Evolutionary conservation across 108 stramenopile species (phyloP).

Genomic region (Cyclotella baltica): DNA sequence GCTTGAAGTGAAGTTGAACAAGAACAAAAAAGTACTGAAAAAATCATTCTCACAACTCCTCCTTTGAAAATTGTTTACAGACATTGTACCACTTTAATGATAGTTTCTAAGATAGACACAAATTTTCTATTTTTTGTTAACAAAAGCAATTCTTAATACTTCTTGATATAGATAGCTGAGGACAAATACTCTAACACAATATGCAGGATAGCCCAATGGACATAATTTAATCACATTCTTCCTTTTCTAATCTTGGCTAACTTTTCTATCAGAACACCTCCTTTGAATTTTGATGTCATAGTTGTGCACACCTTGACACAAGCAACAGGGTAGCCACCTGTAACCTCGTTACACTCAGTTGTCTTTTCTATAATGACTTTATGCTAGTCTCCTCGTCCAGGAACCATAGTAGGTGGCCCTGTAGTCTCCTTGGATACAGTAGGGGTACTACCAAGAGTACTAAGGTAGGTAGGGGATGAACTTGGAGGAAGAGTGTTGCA

Average conservation of each 20-base stretch:
- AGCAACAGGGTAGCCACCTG: conserved; percentile 4
- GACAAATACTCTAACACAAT: too few species aligned
- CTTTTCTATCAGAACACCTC: background rate
- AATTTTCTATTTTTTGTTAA: too few species aligned
- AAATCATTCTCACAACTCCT: too few species aligned
- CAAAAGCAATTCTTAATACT: too few species aligned
- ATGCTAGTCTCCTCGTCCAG: background rate
- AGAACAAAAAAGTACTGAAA: too few species aligned
- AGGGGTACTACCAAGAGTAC: too few species aligned
- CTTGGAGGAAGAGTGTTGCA: conserved; percentile 7
- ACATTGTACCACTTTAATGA: too few species aligned
- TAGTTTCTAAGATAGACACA: too few species aligned
- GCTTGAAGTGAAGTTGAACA: too few species aligned
- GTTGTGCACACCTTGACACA: background rate
- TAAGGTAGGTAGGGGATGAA: background rate
- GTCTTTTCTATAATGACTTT: background rate
- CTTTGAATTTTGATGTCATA: conserved; percentile 4
- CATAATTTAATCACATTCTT: background rate
- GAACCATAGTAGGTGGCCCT: conserved; percentile 1
- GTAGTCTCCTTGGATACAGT: conserved; percentile 11
- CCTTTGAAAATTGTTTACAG: too few species aligned
- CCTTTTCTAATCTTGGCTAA: background rate
- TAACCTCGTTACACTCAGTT: background rate
- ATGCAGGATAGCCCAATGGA: too few species aligned
- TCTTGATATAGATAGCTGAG: too few species aligned